These are phyloP conservation scores for Arachis hypogaea DNA, from an alignment of 306 rosid species.

Conservation along the genomic window DNA sequence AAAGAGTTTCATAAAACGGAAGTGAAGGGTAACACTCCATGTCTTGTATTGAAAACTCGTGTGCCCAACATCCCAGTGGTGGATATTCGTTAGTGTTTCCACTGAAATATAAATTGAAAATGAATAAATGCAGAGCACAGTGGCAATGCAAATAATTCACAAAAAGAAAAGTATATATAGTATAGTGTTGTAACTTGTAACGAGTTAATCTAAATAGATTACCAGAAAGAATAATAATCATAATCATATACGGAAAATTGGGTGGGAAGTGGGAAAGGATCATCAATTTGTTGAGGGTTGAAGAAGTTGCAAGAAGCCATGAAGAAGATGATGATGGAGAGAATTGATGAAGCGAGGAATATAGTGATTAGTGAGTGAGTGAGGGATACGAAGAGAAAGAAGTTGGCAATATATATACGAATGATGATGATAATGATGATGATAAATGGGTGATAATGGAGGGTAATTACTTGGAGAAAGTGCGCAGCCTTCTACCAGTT, in stretches of 20 bases:
- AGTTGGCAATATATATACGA: slow-evolving; percentile 39
- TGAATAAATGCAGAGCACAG: neutral
- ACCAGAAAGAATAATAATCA: no score
- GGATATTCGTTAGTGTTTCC: slow-evolving; percentile 27
- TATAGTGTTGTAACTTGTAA: slow-evolving; percentile 39
- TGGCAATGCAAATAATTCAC: neutral
- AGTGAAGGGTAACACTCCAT: slow-evolving; percentile 33
- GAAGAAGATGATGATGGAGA: neutral
- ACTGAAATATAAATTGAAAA: slow-evolving; percentile 1
- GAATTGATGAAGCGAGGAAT: neutral
- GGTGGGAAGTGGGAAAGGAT: slow-evolving; percentile 32
- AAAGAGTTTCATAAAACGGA: slow-evolving; percentile 34
- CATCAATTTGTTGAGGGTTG: slow-evolving; percentile 33
- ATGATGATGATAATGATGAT: slow-evolving; percentile 29
- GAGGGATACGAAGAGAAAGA: slow-evolving; percentile 11
- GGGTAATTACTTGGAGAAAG: slow-evolving; percentile 47
- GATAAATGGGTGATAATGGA: slow-evolving; percentile 28
- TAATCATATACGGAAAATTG: slow-evolving; percentile 30
- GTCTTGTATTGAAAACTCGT: slow-evolving; percentile 42
- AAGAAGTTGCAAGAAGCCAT: slow-evolving; percentile 38
- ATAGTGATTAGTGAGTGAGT: neutral
- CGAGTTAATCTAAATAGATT: neutral
- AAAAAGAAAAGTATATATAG: neutral
- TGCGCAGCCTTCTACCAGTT: slow-evolving; percentile 63
- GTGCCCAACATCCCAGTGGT: slow-evolving; percentile 42